These are phyloP conservation scores for Henckelia pumila DNA, from an alignment of 257 asterid species.

Conservation along the genomic window DNA sequence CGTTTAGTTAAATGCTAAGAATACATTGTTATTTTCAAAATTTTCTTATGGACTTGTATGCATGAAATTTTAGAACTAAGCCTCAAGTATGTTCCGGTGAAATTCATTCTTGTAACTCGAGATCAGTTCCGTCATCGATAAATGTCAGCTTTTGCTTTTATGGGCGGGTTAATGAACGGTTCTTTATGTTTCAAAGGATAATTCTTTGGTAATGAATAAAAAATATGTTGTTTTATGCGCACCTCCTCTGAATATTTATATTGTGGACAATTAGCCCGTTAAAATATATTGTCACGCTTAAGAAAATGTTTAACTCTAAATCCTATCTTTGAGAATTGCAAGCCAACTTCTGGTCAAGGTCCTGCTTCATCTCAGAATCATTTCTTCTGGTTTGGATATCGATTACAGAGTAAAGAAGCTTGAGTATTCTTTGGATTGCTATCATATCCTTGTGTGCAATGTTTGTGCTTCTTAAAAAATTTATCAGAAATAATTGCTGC, in stretches of 20 bases:
- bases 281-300: not conserved
- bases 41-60: not conserved
- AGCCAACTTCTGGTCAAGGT: not conserved
- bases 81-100: not conserved
- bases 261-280: not conserved
- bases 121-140: not conserved
- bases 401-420: not conserved
- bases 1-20: not conserved
- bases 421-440: conserved; percentile 3
- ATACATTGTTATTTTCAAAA: not conserved
- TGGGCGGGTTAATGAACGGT: not conserved
- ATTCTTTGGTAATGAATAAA: conserved; percentile 7
- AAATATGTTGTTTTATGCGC: not conserved
- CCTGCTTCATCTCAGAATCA: not conserved
- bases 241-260: not conserved
- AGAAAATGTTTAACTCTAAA: not conserved
- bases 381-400: not conserved
- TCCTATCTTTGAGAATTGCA: conserved; percentile 4
- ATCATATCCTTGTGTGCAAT: conserved; percentile 1
- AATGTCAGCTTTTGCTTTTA: not conserved
- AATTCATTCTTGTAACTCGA: conserved; percentile 2
- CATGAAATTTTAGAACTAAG: not conserved
- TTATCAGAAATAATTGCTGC: conserved; percentile 5
- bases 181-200: not conserved
- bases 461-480: not conserved